Base-by-base conservation (phyloP, 441 rosid species). In the Dalechampia spathulata region DNA sequence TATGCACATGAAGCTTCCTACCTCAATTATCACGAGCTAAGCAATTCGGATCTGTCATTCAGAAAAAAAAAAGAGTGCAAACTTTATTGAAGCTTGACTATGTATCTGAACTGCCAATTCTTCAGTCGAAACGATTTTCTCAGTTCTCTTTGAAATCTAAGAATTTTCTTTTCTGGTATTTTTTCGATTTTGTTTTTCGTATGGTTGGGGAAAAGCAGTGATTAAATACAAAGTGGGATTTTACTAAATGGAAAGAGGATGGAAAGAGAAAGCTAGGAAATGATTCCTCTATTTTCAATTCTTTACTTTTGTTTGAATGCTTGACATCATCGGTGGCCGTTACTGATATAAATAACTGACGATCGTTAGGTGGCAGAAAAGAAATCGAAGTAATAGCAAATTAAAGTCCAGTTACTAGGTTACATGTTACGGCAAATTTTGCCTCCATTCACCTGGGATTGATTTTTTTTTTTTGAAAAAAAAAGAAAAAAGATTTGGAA, bases 1-100 rank as follows among this genome's bases (percentile, higher is more conserved):
- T 10, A 36, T 36, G 3, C 39, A 36, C 11, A 10, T 36, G 39
- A 36, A 36, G 39, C 39, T 36, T 36, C 39, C 4, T 36, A 36
- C 14, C n/a, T 36, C 13, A 36, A 5, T 36, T 36, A 36, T 36
- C 39, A 36, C 13, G 39, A 10, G 14, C 15, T 36, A 7, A n/a
- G 21, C 32, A 38, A 19, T 61, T 26, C 37, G 59, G 66, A 61
- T 61, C 53, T 53, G 39, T 21, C 23, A 4, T 6, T 12, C 7
- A 9, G 11, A 32, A n/a, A n/a, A n/a, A n/a, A n/a, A n/a, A n/a
- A n/a, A n/a, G n/a, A n/a, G n/a, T n/a, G n/a, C n/a, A n/a, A n/a
- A n/a, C n/a, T n/a, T n/a, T n/a, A n/a, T n/a, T n/a, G n/a, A n/a
- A n/a, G n/a, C n/a, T n/a, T n/a, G n/a, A n/a, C n/a, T n/a, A n/a